A percentile compares a stretch with the other conserved stretches of the same genome.
phyloP scores from a whole-genome alignment of 2,329 filamentous ascomycete genomes.

The Penicillium aurantiogriseum region DNA sequence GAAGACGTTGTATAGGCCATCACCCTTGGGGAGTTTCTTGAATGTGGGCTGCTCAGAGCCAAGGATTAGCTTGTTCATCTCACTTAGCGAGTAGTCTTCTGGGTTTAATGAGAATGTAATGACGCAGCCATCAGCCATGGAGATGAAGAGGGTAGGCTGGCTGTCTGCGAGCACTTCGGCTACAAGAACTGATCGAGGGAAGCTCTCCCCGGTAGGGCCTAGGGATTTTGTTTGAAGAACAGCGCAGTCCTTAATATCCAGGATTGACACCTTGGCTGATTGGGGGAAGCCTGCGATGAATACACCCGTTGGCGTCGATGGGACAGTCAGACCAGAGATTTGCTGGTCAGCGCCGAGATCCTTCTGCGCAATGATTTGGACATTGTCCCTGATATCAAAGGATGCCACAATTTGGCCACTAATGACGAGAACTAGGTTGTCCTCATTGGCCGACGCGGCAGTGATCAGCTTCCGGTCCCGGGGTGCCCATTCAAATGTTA shows the following conservation, averaged over 20 bases:
- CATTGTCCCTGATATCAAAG: constrained; percentile 60
- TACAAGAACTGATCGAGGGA: constrained; percentile 78
- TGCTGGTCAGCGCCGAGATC: constrained; percentile 67
- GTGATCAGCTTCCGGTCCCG: constrained; percentile 61
- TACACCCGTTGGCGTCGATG: constrained; percentile 60
- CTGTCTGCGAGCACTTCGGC: constrained; percentile 69
- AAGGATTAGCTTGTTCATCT: constrained; percentile 76
- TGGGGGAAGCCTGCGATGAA: constrained; percentile 88
- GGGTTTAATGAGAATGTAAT: constrained; percentile 74
- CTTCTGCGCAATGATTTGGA: constrained; percentile 60
- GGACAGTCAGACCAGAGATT: constrained; percentile 79
- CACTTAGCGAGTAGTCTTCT: constrained; percentile 61
- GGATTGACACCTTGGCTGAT: constrained; percentile 72
- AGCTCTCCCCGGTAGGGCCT: constrained; percentile 66
- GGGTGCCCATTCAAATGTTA: constrained; percentile 49
- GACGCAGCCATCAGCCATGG: constrained; percentile 89
- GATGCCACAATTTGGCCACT: constrained; percentile 72
- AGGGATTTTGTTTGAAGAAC: constrained; percentile 65
- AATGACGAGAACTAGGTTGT: constrained; percentile 69
- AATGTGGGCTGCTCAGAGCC: constrained; percentile 83
- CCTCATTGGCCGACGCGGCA: constrained; percentile 70
- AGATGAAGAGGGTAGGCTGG: constrained; percentile 76
- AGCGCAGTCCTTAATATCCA: constrained; percentile 66
- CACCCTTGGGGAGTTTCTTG: constrained; percentile 68
- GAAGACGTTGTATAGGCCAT: constrained; percentile 75